Conservation (phyloP, 352 stramenopile genomes). For the Globisporangium abappressorium region DNA sequence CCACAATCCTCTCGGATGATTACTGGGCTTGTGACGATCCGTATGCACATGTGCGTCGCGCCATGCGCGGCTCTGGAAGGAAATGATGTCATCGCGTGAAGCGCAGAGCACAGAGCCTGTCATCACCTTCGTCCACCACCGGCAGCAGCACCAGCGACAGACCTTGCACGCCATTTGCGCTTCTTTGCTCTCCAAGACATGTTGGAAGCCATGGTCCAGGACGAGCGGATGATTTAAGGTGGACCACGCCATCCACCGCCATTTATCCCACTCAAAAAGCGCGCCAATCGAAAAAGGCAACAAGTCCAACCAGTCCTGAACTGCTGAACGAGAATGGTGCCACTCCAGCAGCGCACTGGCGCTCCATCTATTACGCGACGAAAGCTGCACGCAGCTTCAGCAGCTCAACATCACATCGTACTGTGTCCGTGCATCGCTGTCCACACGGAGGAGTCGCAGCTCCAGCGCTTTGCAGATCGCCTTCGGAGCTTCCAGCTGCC, state of each 20-base stretch:
- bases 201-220: neutral
- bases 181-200: neutral
- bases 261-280: neutral
- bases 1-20: slow-evolving; percentile 3
- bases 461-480: slow-evolving; percentile 23
- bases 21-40: neutral
- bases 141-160: neutral
- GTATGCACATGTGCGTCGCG: neutral
- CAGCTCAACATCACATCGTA: neutral
- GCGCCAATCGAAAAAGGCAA: neutral
- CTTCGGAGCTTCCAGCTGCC: neutral
- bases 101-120: neutral
- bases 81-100: slow-evolving; percentile 1
- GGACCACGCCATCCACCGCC: neutral
- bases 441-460: slow-evolving; percentile 31
- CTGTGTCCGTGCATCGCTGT: slow-evolving; percentile 23
- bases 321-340: neutral
- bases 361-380: neutral
- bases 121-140: neutral
- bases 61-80: neutral
- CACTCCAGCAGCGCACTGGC: neutral
- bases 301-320: neutral
- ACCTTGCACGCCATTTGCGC: neutral
- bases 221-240: slow-evolving; percentile 1
- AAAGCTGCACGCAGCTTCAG: neutral